These are phyloP conservation scores for Ambrosia artemisiifolia DNA, from an alignment of 129 eudicot genomes.

Conservation along the genomic window DNA sequence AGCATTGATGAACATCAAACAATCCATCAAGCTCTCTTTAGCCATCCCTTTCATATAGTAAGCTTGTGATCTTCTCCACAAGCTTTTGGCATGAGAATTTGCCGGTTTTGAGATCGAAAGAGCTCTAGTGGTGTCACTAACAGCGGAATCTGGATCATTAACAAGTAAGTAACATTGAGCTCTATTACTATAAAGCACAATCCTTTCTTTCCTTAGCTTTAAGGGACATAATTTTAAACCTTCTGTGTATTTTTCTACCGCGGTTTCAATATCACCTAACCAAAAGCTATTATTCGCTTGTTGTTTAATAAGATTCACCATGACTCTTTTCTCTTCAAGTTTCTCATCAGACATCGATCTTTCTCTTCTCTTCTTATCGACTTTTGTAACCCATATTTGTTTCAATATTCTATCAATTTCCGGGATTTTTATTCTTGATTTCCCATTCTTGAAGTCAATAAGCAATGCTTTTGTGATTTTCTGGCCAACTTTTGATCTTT, in stretches of 20 bases:
- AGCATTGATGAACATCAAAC: conserved; percentile 58
- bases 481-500: conserved; percentile 59
- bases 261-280: conserved; percentile 56
- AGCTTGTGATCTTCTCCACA: conserved; percentile 96
- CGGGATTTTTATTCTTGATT: conserved; percentile 33
- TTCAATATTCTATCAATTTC: conserved; percentile 37
- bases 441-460: conserved; percentile 41
- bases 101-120: conserved; percentile 61
- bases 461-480: conserved; percentile 51
- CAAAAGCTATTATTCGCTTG: conserved; percentile 63
- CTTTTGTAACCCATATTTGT: conserved; percentile 58
- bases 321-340: conserved; percentile 43
- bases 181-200: conserved; percentile 69
- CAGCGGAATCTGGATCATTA: conserved; percentile 53
- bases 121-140: conserved; percentile 83
- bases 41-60: conserved; percentile 81
- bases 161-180: conserved; percentile 73
- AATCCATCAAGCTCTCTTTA: conserved; percentile 94
- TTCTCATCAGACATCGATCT: conserved; percentile 46
- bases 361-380: conserved; percentile 51
- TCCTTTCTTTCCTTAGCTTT: conserved; percentile 59
- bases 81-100: conserved; percentile 74
- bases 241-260: conserved; percentile 56
- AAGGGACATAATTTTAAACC: conserved; percentile 68
- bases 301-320: conserved; percentile 55